Base-by-base conservation (phyloP, 2,329 filamentous ascomycete genomes). In the Davidsoniella eucalypti region DNA sequence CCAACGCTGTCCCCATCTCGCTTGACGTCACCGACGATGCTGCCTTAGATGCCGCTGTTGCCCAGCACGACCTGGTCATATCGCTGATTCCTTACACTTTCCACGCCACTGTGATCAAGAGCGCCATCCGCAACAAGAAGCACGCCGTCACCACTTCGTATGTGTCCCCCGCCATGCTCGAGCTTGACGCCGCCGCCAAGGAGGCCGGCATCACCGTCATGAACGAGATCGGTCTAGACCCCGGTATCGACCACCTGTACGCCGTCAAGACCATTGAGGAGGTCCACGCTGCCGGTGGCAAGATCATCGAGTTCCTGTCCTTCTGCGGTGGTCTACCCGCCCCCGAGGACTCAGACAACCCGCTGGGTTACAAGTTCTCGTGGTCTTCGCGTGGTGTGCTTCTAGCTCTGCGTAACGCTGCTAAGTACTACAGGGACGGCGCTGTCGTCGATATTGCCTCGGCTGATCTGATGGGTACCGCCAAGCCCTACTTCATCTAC, bases 121-220 rank as follows among this genome's bases (percentile, higher is more conserved):
- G 83, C 36, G 90, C 87, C 56, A 95, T 96, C 68, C 78, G 82
- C 61, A 76, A 82, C 61, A 95, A 94, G 84, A 94, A 90, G 76
- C 71, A 96, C 70, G 87, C 96, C 54, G 88, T 96, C 61, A 95
- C 90, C 53, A 95, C 90, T 26, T 87, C 80, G 57, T 96, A 96
- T 63, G 84, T 94, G 57, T 93, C 85, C 4, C 87, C 87, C 3
- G 85, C 86, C 56, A 95, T 95, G 87, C 67, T 82, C 69, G 90
- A 88, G 70, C 78, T 96, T 47, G 83, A 95, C 60, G 71, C 80
- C 59, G 71, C 82, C 59, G 79, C 76, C 64, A 94, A 94, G 74
- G 84, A 82, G 55, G 90, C 90, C 16, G 88, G 87, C 54, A 95
- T 95, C 63, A 94, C 87, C 9, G 88, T 95, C 63, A 88, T 95